phyloP scores from a whole-genome alignment of 2,329 filamentous ascomycete genomes.

The Colletotrichum zoysiae region DNA sequence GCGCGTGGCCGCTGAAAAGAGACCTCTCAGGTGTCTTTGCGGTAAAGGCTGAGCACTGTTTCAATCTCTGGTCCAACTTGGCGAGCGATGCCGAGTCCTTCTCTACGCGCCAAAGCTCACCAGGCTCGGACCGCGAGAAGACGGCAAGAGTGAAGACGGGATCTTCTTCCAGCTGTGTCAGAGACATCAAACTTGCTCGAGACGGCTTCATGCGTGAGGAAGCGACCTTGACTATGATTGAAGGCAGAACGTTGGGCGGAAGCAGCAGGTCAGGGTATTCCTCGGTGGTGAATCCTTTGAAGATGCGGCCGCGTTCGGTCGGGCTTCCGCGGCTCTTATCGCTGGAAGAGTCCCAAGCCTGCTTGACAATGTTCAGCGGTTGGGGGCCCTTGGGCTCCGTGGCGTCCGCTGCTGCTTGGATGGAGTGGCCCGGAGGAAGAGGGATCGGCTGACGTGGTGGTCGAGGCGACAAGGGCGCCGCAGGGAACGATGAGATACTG shows the following conservation, averaged over 20 bases:
- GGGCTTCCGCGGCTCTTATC: conserved; percentile 54
- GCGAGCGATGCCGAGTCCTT: conserved; percentile 87
- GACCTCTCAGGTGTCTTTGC: conserved; percentile 85
- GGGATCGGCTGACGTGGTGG: conserved; percentile 80
- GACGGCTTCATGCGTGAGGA: conserved; percentile 97
- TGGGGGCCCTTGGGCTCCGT: conserved; percentile 56
- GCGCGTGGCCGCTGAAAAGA: conserved; percentile 92
- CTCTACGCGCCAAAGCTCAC: conserved; percentile 93
- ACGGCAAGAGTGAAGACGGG: conserved; percentile 94
- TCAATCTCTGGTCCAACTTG: conserved; percentile 85
- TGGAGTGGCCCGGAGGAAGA: conserved; percentile 76
- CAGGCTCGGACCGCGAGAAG: conserved; percentile 79
- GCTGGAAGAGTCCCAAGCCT: conserved; percentile 47
- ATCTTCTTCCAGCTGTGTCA: conserved; percentile 87
- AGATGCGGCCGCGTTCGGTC: conserved; percentile 68
- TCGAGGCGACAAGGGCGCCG: conserved; percentile 76
- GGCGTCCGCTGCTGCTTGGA: conserved; percentile 63
- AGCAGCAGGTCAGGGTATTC: conserved; percentile 89
- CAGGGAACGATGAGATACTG: conserved; percentile 74
- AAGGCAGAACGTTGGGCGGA: conserved; percentile 88
- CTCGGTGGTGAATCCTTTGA: conserved; percentile 83
- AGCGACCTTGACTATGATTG: conserved; percentile 86
- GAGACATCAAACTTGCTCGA: conserved; percentile 82
- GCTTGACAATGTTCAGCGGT: conserved; percentile 55
- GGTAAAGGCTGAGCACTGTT: conserved; percentile 77